Evolutionary conservation across 2,329 filamentous ascomycete genomes (phyloP), one percentile per base, ranked within the genome.

Genomic region (Cladosporium austrohemisphaericum): DNA sequence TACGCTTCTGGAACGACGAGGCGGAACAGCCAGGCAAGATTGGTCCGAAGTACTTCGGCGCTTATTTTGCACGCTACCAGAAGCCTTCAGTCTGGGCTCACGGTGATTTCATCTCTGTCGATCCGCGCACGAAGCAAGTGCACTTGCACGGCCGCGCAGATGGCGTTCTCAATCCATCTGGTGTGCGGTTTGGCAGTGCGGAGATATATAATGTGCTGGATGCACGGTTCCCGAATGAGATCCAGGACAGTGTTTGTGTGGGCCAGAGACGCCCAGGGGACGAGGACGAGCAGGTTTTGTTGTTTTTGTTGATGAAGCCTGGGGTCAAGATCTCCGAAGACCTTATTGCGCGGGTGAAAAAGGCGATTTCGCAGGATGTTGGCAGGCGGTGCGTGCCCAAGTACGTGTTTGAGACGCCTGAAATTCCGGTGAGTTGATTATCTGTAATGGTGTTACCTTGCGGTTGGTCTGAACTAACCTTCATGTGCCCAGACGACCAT

Each of bases 121-220:
- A 92, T 60, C 86, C 86, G 0, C 56, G 69, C 3, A 91, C 86
- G 1, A 78, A 80, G 5, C 77, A 80, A 37, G 64, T 89, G 5
- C 65, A 78, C 10, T 84, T 91, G 57, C 75, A 88, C 0, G 86
- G 86, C 1, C 76, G 86, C 1, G 84, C 76, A 4, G 88, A 93
- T 60, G 88, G 87, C 10, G 87, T 93, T 2, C 69, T 93, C 44
- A 93, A 93, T 62, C 88, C 88, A 0, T 83, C 78, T 5, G 88
- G 88, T 0, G 82, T 93, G 9, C 76, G 88, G 0, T 94, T 93
- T 60, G 88, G 88, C 0, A 86, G 81, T 4, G 83, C 86, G 0
- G 88, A 93, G 65, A 85, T 93, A 26, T 94, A 93, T 65, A 78
- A 77, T 10, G 84, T 91, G 1, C 67, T 91, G 3, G 85, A 88